Evolutionary conservation across 2,329 filamentous ascomycete genomes (phyloP).

Genomic region (Phialophora expanda): DNA sequence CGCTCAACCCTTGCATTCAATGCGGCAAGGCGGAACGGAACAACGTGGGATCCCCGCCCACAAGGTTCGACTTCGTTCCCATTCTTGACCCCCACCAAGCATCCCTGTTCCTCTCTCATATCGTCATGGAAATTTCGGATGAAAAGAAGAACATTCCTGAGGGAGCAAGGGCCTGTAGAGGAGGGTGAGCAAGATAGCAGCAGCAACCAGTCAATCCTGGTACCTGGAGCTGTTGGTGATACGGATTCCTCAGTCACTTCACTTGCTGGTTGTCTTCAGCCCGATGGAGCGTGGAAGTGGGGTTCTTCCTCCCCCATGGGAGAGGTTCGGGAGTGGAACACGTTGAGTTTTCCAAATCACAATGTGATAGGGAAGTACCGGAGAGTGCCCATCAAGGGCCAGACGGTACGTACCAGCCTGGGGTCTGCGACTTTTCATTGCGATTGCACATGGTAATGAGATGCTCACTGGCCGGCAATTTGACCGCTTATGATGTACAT

Average conservation of each 20-base stretch:
- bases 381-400: constrained; percentile 2
- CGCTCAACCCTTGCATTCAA: constrained; percentile 9
- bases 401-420: background rate
- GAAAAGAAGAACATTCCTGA: constrained; percentile 6
- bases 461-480: background rate
- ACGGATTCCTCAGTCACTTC: constrained; percentile 2
- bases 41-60: constrained; percentile 35
- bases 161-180: constrained; percentile 2
- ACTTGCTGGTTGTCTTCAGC: background rate
- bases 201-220: constrained; percentile 1
- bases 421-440: background rate
- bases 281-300: constrained; percentile 1
- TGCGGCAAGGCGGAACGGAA: constrained; percentile 33
- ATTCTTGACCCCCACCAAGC: constrained; percentile 11
- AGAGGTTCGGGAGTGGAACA: constrained; percentile 9
- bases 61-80: background rate
- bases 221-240: constrained; percentile 2
- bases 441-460: constrained; percentile 5
- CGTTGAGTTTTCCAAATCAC: background rate
- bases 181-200: constrained; percentile 14
- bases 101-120: constrained; percentile 8
- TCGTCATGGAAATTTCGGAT: background rate
- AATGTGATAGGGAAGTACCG: constrained; percentile 6
- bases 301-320: constrained; percentile 16
- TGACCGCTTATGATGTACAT: constrained; percentile 12